Evolutionary conservation across 2,329 filamentous ascomycete species (phyloP), one percentile per base, ranked within the genome.

Genomic region (Alternaria burnsii): DNA sequence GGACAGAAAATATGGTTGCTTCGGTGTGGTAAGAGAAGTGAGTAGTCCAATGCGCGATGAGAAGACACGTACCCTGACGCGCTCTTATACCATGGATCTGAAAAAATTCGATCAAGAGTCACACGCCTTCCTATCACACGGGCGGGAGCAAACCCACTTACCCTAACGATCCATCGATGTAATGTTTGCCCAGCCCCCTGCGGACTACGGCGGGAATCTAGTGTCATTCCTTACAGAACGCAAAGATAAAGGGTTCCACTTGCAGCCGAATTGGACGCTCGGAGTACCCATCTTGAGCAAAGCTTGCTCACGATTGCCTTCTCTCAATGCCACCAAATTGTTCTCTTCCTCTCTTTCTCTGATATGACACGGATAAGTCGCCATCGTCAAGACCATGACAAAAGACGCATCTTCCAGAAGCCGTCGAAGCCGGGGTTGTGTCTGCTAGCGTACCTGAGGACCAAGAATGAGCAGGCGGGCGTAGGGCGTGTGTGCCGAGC

Each of bases 91-190:
- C 36, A 40, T 26, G 50, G 56, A 53, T 34, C 55, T 32, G 52
- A 56, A 59, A 65, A 65, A 65, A 61, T 65, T 61, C 61, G 57
- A 52, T 58, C 54, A 59, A 62, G 69, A 72, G 71, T 73, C 71
- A 74, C 61, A 67, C 46, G 46, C 63, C 52, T 63, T 55, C 61
- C 58, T 67, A 69, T 74, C 71, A 73, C 66, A 69, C 62, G 71
- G 58, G 52, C 61, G 36, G 48, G 57, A 59, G 52, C 24, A 56
- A 59, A 46, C 57, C 57, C 46, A 59, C 57, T 46, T 50, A 52
- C 57, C 57, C 46, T 47, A 56, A 40, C 46, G 46, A 56, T 56
- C 52, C 53, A 56, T 48, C 40, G 50, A 62, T 57, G 55, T 58
- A 55, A 64, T 54, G 42, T 34, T 38, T 53, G 61, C 62, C 59